These are phyloP conservation scores for Physaria fendleri DNA, from an alignment of 345 rosid genomes.

Conservation along the genomic window DNA sequence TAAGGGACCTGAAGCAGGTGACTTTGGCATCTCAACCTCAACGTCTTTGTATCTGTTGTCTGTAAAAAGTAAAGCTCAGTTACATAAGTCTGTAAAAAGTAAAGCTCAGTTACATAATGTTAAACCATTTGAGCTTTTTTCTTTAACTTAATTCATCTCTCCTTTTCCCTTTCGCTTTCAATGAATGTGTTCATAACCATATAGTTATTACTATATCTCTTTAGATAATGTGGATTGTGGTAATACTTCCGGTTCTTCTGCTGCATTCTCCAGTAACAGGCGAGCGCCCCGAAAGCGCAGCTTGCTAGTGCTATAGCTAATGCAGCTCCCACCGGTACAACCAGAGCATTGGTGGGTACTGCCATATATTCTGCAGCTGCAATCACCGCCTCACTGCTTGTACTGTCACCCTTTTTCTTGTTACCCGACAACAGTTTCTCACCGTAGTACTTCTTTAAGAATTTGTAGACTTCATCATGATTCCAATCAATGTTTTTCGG, in stretches of 20 bases:
- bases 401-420: slow-evolving; percentile 44
- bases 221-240: slow-evolving; percentile 79
- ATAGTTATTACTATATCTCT: slow-evolving; percentile 57
- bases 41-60: slow-evolving; percentile 24
- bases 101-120: slow-evolving; percentile 16
- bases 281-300: slow-evolving; percentile 93
- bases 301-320: slow-evolving; percentile 94
- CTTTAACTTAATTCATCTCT: slow-evolving; percentile 21
- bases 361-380: slow-evolving; percentile 50
- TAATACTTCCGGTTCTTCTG: slow-evolving; percentile 95
- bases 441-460: slow-evolving; percentile 66
- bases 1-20: slow-evolving; percentile 17
- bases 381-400: slow-evolving; percentile 34
- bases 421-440: slow-evolving; percentile 51
- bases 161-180: slow-evolving; percentile 32
- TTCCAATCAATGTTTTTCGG: slow-evolving; percentile 50
- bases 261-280: slow-evolving; percentile 94
- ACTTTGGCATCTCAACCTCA: slow-evolving; percentile 27
- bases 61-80: slow-evolving; percentile 25
- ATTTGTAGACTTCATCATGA: slow-evolving; percentile 65
- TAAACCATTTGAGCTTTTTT: slow-evolving; percentile 17
- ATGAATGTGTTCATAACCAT: slow-evolving; percentile 34
- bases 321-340: slow-evolving; percentile 93
- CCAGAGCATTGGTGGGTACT: slow-evolving; percentile 61
- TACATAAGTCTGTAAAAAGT: slow-evolving; percentile 16